Evolutionary conservation across 768 basidiomycete genomes (phyloP), one percentile per base, ranked within the genome.

Genomic region (Naganishia vishniacii): DNA sequence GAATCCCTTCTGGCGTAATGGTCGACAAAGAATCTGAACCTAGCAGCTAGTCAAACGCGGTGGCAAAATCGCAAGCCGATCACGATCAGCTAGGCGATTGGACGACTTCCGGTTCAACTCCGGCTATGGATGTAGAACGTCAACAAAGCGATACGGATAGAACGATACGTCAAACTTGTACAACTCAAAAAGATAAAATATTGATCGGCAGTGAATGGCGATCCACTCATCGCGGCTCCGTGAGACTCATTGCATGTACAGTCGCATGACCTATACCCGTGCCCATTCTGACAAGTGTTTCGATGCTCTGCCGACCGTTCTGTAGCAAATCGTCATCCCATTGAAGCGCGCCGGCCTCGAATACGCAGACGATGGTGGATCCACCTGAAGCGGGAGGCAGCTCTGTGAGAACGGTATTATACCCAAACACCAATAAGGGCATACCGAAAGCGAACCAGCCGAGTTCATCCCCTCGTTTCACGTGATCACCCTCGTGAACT

Each of bases 391-490:
- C 34, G 48, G 28, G 26, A 29, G 25, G 25, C 18, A n/a, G 16
- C 23, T 7, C 6, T n/a, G 48, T 49, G 1, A 41, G 49, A 37
- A 37, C 23, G 11, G 9, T 44, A 5, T 4, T 9, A 25, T 9
- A 28, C 29, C 5, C 40, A 9, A n/a, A 29, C 42, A 48, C 7
- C 34, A 37, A 7, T 51, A 41, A 25, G 40, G 49, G 79, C 84
- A 4, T 59, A 89, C 93, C 94, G 70, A 97, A 98, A 0, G 91
- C 92, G 72, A 97, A 97, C 73, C 89, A 94, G 1, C 91, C 89
- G 72, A 94, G 84, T 72, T 97, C 94, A 66, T 98, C 84, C 1
- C 92, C 92, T 13, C 89, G 84, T 71, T 82, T 82, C 66, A 98
- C 85, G 0, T 80, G 69, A 23, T 94, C 83, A 0, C 92, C 92